Conservation (phyloP, 2,329 filamentous ascomycete genomes). For the Phaeosphaeria sp. region DNA sequence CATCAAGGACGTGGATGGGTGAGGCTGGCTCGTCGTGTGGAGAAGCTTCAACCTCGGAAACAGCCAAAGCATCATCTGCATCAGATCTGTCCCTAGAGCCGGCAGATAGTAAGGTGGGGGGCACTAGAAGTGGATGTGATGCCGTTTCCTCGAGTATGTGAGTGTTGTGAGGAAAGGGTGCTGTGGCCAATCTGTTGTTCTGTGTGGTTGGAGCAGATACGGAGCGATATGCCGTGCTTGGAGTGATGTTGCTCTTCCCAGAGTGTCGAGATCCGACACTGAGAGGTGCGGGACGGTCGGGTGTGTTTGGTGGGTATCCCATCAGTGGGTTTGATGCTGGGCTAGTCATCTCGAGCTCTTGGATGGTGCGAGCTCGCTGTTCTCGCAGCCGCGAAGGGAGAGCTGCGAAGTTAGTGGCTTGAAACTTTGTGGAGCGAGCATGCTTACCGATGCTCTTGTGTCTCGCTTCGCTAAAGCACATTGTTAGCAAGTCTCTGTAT, state of each 20-base stretch:
- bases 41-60: neutral
- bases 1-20: neutral
- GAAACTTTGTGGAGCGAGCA: neutral
- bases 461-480: neutral
- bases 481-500: neutral
- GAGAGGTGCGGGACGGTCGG: conserved; percentile 36
- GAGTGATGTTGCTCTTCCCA: conserved; percentile 3
- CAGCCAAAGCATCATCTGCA: neutral
- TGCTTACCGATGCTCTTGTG: neutral
- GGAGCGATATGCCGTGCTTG: conserved; percentile 7
- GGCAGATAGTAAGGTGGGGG: neutral
- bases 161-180: neutral
- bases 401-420: neutral
- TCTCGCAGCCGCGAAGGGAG: neutral
- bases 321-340: neutral
- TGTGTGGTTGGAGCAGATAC: conserved; percentile 15
- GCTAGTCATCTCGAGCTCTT: neutral
- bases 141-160: neutral
- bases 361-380: neutral
- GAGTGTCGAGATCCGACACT: conserved; percentile 21
- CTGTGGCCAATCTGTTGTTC: neutral
- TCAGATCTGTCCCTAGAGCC: neutral
- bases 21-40: neutral
- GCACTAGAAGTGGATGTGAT: neutral
- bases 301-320: conserved; percentile 23